Evolutionary conservation across 768 basidiomycete genomes (phyloP).

Genomic region (Serendipita sp.): DNA sequence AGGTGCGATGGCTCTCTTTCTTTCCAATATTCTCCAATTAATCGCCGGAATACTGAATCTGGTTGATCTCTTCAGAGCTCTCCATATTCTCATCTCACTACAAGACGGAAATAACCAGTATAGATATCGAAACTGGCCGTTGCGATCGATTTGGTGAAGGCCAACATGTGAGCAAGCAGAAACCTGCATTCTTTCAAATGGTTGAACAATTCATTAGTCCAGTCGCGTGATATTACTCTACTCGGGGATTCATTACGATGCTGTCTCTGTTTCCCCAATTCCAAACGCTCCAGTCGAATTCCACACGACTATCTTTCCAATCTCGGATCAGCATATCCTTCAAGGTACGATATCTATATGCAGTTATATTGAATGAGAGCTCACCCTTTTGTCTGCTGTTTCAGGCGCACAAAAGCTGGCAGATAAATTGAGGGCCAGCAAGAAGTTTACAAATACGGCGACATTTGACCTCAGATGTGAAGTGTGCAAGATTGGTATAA

Average conservation of each 20-base stretch:
- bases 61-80: conserved; percentile 25
- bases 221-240: conserved; percentile 65
- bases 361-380: conserved; percentile 20
- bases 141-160: conserved; percentile 63
- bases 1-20: conserved; percentile 24
- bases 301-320: conserved; percentile 73
- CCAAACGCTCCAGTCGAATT: conserved; percentile 64
- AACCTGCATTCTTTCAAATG: not conserved
- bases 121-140: conserved; percentile 85
- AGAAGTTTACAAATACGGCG: conserved; percentile 78
- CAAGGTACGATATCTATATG: conserved; percentile 15
- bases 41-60: not conserved
- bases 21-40: not conserved
- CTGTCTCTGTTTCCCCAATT: conserved; percentile 64
- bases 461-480: conserved; percentile 86
- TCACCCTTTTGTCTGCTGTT: conserved; percentile 26
- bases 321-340: conserved; percentile 22
- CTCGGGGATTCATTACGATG: conserved; percentile 95
- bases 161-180: conserved; percentile 20
- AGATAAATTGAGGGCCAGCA: conserved; percentile 50
- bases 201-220: not conserved
- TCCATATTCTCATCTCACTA: conserved; percentile 70
- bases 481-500: conserved; percentile 69
- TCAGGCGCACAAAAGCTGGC: conserved; percentile 45
- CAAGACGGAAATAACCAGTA: conserved; percentile 67